Evolutionary conservation across 1,284 basidiomycete species (phyloP).

Genomic region (Psilocybe mexicana): DNA sequence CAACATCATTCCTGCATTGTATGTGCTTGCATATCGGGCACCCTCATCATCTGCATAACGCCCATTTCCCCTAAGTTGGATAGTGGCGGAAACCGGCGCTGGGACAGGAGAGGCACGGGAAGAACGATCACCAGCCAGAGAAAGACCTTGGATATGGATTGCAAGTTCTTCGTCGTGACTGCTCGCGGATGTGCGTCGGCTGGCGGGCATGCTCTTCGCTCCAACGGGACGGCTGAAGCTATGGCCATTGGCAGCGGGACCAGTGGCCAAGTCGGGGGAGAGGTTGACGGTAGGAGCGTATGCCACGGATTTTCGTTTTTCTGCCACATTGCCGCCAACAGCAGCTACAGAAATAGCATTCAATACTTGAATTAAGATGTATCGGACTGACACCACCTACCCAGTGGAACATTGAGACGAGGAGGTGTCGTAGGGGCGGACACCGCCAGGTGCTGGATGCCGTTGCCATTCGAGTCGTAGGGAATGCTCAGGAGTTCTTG

Average conservation of each 20-base stretch:
- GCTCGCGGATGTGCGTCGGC: slow-evolving; percentile 79
- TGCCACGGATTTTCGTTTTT: slow-evolving; percentile 85
- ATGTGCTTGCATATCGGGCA: slow-evolving; percentile 55
- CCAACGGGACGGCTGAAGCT: slow-evolving; percentile 63
- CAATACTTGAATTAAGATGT: slow-evolving; percentile 40
- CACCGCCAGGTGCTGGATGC: slow-evolving; percentile 69
- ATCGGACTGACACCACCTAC: slow-evolving; percentile 38
- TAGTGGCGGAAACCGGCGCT: slow-evolving; percentile 48
- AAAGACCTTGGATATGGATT: slow-evolving; percentile 69
- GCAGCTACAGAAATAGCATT: slow-evolving; percentile 51
- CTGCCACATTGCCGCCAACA: slow-evolving; percentile 64
- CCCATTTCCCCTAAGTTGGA: slow-evolving; percentile 47
- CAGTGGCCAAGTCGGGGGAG: slow-evolving; percentile 61
- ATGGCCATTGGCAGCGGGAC: slow-evolving; percentile 44
- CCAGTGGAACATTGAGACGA: slow-evolving; percentile 66
- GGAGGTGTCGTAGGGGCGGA: slow-evolving; percentile 84
- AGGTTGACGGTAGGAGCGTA: slow-evolving; percentile 75
- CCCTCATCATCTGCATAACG: slow-evolving; percentile 56
- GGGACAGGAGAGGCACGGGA: slow-evolving; percentile 53
- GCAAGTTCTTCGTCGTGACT: slow-evolving; percentile 79
- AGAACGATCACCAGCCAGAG: slow-evolving; percentile 61
- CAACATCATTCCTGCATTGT: slow-evolving; percentile 84
- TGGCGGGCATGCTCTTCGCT: slow-evolving; percentile 87
- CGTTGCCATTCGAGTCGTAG: slow-evolving; percentile 51
- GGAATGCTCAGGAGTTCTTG: slow-evolving; percentile 79